Percentiles rank a stretch among this genome's conserved stretches.
phyloP scores from a whole-genome alignment of 148 eudicot genomes.

The Camellia lanceoleosa region DNA sequence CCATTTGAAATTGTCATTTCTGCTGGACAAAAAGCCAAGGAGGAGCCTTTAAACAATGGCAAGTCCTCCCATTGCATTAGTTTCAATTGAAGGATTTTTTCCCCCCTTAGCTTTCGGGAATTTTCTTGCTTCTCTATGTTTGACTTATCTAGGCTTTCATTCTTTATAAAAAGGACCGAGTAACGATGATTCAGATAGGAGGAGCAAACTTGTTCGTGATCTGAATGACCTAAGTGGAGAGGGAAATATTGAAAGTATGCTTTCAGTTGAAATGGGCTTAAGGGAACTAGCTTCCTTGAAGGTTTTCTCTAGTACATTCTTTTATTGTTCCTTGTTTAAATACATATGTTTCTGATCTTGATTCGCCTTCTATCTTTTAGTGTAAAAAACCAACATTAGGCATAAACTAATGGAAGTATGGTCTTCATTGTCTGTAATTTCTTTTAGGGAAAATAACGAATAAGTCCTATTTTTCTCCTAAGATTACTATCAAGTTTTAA shows the following conservation, averaged over 20 bases:
- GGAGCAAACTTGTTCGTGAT: slow-evolving; percentile 62
- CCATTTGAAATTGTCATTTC: slow-evolving; percentile 95
- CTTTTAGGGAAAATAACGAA: neutral
- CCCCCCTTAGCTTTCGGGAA: neutral
- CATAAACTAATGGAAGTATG: neutral
- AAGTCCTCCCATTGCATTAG: slow-evolving; percentile 32
- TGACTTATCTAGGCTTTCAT: slow-evolving; percentile 9
- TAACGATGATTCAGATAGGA: slow-evolving; percentile 50
- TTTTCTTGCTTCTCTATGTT: slow-evolving; percentile 9
- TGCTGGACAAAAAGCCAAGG: slow-evolving; percentile 97
- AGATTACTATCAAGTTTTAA: no score
- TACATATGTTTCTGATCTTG: neutral
- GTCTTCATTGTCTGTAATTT: neutral
- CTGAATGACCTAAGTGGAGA: slow-evolving; percentile 79
- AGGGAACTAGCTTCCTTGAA: slow-evolving; percentile 94
- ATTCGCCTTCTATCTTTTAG: neutral
- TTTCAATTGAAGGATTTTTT: neutral
- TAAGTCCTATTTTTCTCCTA: no score
- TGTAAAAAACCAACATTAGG: neutral
- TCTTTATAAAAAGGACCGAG: slow-evolving; percentile 37
- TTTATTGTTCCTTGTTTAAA: neutral
- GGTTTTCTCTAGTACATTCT: slow-evolving; percentile 36
- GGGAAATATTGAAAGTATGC: slow-evolving; percentile 97
- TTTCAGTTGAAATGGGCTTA: slow-evolving; percentile 96
- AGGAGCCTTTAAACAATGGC: slow-evolving; percentile 61